Base-by-base conservation (phyloP, 371 early-diverging fungal genomes). In the Mucor ambiguus region DNA sequence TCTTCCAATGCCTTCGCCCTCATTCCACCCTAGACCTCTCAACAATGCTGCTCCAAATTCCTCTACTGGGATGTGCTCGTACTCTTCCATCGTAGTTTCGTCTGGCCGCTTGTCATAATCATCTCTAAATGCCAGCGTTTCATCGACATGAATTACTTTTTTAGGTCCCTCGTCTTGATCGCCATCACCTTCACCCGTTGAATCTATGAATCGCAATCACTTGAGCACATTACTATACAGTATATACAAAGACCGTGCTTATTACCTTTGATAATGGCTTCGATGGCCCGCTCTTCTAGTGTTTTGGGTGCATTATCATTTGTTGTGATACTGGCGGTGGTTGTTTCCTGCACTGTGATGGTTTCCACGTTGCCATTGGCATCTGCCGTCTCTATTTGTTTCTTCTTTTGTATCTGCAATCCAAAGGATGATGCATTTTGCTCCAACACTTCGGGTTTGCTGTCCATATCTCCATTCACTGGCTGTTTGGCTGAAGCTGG, bases 21-120 rank as follows among this genome's bases (percentile, higher is more conserved):
- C 90, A 46, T 82, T 87, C 96, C 96, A 96, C 1, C 97, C 97
- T 90, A 97, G 92, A 1, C 96, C 96, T 32, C 95, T 85, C 59
- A 97, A 73, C 63, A 96, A 73, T 0, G 96, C 96, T 0, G 87
- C 87, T 0, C 97, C 97, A 84, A 96, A 96, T 56, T 92, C 90
- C 54, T 94, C 93, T 0, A 97, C 90, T 4, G 97, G 95, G 0
- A 95, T 87, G 0, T 86, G 77, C 44, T 92, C 93, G 66, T 96
- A 97, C 49, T 92, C 91, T 4, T 92, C 94, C 66, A 92, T 74
- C 0, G 89, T 84, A 0, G 90, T 75, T 61, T 92, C 88, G 38
- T 89, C 87, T 2, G 88, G 84, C 52, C 85, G 70, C 6, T 74
- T 68, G 10, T 72, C 69, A 6, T 82, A 68, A 69, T 85, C 87